Percentiles rank a stretch among this genome's conserved stretches.
These are phyloP conservation scores for Skeletonema costatum DNA, from an alignment of 108 stramenopile species.

Conservation along the genomic window DNA sequence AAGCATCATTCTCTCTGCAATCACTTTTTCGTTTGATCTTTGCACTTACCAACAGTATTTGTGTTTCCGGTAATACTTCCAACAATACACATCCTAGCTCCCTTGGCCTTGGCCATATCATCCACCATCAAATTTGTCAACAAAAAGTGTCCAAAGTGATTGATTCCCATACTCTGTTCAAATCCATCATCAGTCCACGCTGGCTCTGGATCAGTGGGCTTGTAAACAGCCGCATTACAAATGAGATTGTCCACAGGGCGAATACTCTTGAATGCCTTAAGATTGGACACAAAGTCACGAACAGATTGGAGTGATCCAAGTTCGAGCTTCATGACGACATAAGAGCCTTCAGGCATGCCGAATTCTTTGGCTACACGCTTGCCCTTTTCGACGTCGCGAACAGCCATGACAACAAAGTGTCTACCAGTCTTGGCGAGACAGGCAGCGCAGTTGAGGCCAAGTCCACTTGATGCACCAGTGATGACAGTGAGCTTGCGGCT, in stretches of 20 bases:
- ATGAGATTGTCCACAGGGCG: conserved; percentile 89
- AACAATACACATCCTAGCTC: conserved; percentile 88
- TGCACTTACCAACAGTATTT: conserved; percentile 90
- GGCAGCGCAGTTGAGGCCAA: conserved; percentile 82
- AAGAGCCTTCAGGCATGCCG: conserved; percentile 73
- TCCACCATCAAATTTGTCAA: conserved; percentile 88
- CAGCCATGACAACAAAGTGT: conserved; percentile 94
- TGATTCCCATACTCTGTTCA: conserved; percentile 95
- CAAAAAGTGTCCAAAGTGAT: conserved; percentile 96
- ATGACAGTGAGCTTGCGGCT: conserved; percentile 81
- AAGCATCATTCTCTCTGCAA: neutral
- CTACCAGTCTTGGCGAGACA: conserved; percentile 84
- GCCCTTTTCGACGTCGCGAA: conserved; percentile 88
- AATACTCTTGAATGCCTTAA: conserved; percentile 93
- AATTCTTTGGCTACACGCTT: conserved; percentile 84
- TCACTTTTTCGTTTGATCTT: neutral
- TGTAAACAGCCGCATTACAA: conserved; percentile 97
- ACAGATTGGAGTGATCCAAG: conserved; percentile 88
- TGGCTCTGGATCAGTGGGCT: conserved; percentile 88
- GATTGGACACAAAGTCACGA: conserved; percentile 90
- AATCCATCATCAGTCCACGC: conserved; percentile 96
- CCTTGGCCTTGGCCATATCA: conserved; percentile 93
- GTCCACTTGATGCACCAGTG: conserved; percentile 92
- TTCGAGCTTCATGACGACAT: conserved; percentile 91
- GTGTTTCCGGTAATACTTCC: conserved; percentile 95